phyloP scores from a whole-genome alignment of 257 asterid species.

The Capsicum rhomboideum region DNA sequence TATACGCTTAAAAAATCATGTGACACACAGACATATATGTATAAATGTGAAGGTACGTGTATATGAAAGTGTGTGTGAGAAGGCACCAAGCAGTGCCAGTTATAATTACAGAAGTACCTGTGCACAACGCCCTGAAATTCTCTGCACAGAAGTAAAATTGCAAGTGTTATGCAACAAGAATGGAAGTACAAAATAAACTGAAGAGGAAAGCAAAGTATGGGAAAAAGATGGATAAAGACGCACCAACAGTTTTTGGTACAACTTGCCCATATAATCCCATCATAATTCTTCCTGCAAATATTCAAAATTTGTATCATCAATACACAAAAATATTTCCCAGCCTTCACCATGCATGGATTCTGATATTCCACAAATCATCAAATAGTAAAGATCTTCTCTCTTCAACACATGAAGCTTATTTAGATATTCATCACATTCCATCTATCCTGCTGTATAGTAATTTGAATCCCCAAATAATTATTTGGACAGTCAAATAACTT shows the following conservation, averaged over 20 bases:
- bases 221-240: slow-evolving; percentile 9
- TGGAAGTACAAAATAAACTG: neutral
- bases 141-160: slow-evolving; percentile 43
- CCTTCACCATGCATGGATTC: neutral
- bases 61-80: neutral
- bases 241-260: slow-evolving; percentile 95
- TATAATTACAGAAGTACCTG: slow-evolving; percentile 49
- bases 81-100: neutral
- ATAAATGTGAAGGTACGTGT: no score
- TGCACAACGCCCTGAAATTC: slow-evolving; percentile 94
- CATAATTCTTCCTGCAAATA: slow-evolving; percentile 69
- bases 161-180: slow-evolving; percentile 6
- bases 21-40: neutral
- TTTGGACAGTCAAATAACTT: neutral
- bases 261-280: slow-evolving; percentile 85
- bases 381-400: neutral
- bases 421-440: neutral
- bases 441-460: neutral
- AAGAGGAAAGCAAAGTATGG: neutral
- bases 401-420: neutral
- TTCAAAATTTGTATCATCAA: neutral
- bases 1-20: neutral
- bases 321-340: neutral
- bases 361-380: neutral
- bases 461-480: no score